These are phyloP conservation scores for Coemansia sp. DNA, from an alignment of 192 early-diverging fungal genomes.

Conservation along the genomic window DNA sequence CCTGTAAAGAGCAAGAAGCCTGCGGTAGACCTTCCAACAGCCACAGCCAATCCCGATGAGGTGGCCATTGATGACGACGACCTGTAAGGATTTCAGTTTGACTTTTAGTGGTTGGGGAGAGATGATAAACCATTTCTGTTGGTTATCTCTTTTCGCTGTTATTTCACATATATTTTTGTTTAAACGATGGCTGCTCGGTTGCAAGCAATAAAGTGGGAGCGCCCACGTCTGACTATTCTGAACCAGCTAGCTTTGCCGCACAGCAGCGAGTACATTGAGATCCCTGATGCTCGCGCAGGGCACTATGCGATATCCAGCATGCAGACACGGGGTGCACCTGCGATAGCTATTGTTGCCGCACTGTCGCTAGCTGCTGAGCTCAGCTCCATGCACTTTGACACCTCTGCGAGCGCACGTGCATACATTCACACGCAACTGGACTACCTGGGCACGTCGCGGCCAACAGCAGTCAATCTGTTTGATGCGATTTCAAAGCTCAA, in stretches of 20 bases:
- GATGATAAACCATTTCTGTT: too few species aligned
- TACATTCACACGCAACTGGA: conserved; percentile 65
- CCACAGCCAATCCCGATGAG: conserved; percentile 25
- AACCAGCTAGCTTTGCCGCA: conserved; percentile 93
- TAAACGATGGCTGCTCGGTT: conserved; percentile 2
- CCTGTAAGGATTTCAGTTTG: conserved; percentile 1
- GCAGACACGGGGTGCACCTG: conserved; percentile 92
- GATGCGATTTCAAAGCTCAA: conserved; percentile 67
- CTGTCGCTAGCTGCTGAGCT: conserved; percentile 83
- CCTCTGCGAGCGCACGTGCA: conserved; percentile 42
- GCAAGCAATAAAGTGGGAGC: conserved; percentile 49
- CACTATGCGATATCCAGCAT: conserved; percentile 89
- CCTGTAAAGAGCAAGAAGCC: background rate
- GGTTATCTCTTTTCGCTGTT: too few species aligned
- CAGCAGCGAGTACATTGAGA: conserved; percentile 70
- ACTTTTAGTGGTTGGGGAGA: too few species aligned
- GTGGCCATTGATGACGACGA: conserved; percentile 43
- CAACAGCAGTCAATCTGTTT: conserved; percentile 96
- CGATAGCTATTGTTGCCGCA: conserved; percentile 96
- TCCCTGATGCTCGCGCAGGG: conserved; percentile 64
- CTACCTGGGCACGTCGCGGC: conserved; percentile 86
- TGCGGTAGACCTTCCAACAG: background rate
- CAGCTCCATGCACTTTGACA: conserved; percentile 5
- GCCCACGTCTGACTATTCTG: conserved; percentile 67
- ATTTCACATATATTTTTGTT: background rate